phyloP scores from a whole-genome alignment of 108 stramenopile genomes.

The Nitzschia putrida region DNA sequence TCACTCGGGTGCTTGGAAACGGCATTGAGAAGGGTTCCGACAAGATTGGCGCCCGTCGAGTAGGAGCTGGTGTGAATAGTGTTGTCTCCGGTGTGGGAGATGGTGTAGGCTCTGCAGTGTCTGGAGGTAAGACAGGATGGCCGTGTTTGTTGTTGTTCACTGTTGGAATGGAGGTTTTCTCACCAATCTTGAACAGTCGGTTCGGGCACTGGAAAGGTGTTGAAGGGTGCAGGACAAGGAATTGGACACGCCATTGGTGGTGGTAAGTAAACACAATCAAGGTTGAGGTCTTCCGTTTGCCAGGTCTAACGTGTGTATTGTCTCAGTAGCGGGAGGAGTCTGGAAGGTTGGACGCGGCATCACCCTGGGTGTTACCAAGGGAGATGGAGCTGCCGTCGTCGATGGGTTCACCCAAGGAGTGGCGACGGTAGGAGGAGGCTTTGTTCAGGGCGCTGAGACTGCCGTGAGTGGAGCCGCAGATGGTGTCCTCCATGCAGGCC shows the following conservation, averaged over 20 bases:
- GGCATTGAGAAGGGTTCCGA: slow-evolving; percentile 73
- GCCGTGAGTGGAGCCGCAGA: slow-evolving; percentile 74
- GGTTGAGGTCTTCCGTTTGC: not conserved
- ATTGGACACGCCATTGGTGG: slow-evolving; percentile 84
- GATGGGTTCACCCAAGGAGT: slow-evolving; percentile 74
- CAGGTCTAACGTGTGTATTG: not conserved
- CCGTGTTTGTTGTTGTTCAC: not conserved
- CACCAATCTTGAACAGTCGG: slow-evolving; percentile 47
- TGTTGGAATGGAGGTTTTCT: not conserved
- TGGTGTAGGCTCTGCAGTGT: slow-evolving; percentile 74
- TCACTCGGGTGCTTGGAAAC: slow-evolving; percentile 63
- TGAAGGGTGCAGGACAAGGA: slow-evolving; percentile 82
- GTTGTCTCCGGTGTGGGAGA: slow-evolving; percentile 84
- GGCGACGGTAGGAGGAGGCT: slow-evolving; percentile 63
- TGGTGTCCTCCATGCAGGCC: slow-evolving; percentile 72
- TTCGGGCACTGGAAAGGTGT: slow-evolving; percentile 69
- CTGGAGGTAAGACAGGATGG: slow-evolving; percentile 60
- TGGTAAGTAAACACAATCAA: slow-evolving; percentile 32
- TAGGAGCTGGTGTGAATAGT: slow-evolving; percentile 86
- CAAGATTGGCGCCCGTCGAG: slow-evolving; percentile 67
- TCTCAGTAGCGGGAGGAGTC: slow-evolving; percentile 66
- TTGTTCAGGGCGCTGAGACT: slow-evolving; percentile 79
- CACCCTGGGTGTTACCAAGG: slow-evolving; percentile 72
- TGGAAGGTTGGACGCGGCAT: slow-evolving; percentile 76
- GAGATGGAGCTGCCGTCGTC: slow-evolving; percentile 68